phyloP scores from a whole-genome alignment of 306 rosid species.

The Dryas octopetala region DNA sequence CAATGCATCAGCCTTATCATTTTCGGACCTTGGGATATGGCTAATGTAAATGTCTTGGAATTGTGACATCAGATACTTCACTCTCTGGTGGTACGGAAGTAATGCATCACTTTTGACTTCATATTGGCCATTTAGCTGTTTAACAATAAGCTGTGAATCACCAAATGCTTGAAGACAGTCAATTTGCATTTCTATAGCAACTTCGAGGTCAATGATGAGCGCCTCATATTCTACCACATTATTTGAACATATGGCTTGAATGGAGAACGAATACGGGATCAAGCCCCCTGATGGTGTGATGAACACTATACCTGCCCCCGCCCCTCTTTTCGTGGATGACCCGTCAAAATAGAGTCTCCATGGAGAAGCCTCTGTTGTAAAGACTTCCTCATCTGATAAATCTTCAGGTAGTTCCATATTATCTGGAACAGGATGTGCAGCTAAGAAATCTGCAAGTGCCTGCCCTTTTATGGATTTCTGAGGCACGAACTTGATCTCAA shows the following conservation, averaged over 20 bases:
- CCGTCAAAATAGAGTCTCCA: not conserved
- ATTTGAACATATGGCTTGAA: not conserved
- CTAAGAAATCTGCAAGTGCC: not conserved
- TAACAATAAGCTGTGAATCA: not conserved
- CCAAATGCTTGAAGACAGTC: not conserved
- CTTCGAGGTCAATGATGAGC: not conserved
- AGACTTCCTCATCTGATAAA: not conserved
- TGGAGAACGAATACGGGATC: not conserved
- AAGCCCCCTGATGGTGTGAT: not conserved
- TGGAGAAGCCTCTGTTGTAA: not conserved
- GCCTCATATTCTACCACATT: not conserved
- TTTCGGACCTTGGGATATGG: not conserved
- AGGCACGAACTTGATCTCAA: not conserved
- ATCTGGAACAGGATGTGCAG: not conserved
- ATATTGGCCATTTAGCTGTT: not conserved
- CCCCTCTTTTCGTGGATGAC: not conserved
- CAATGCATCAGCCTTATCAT: not conserved
- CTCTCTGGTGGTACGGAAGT: too few relatives aligned
- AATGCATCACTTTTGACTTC: not conserved
- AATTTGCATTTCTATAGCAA: not conserved
- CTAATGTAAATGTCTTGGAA: not conserved
- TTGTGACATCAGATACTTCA: not conserved
- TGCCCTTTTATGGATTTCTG: not conserved
- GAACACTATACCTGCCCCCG: not conserved
- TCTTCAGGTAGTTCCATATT: not conserved